Evolutionary conservation across 2,329 filamentous ascomycete species (phyloP), one percentile per base, ranked within the genome.

Genomic region (Ceratocystis cacaofunesta): DNA sequence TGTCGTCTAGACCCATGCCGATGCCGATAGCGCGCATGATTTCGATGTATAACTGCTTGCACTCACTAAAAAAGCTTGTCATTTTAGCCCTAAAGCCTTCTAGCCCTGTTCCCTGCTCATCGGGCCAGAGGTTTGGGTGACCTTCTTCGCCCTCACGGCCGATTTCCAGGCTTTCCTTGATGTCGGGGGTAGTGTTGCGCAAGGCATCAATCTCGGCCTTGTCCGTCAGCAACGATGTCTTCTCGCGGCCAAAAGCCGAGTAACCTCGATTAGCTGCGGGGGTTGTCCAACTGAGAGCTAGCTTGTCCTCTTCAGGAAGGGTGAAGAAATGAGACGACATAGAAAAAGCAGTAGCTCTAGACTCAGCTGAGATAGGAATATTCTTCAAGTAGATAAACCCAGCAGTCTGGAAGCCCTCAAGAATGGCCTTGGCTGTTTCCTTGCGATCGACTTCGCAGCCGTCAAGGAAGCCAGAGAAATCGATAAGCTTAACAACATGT

Each of bases 311-410:
- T 60, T 78, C 72, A 2, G 85, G 78, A 64, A 87, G 83, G 15
- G 76, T 74, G 75, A 94, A 94, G 78, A 92, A 92, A 68, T 78
- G 76, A 62, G 85, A 84, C 4, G 88, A 91, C 66, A 80, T 79
- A 68, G 78, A 73, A 73, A 94, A 95, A 67, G 87, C 81, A 66
- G 80, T 75, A 67, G 80, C 74, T 12, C 90, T 76, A 8, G 80
- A 79, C 7, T 81, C 76, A 2, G 81, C 71, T 0, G 85, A 75
- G 68, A 96, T 87, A 50, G 87, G 83, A 69, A 92, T 86, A 74
- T 92, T 89, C 70, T 86, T 86, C 48, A 95, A 83, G 75, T 96
- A 96, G 72, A 96, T 83, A 78, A 96, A 96, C 66, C 92, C 92
- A 1, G 91, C 88, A 1, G 82, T 86, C 71, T 91, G 88, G 77